These are phyloP conservation scores for Ceratocystis alfenasii DNA, from an alignment of 2,329 filamentous ascomycete species.

Conservation along the genomic window DNA sequence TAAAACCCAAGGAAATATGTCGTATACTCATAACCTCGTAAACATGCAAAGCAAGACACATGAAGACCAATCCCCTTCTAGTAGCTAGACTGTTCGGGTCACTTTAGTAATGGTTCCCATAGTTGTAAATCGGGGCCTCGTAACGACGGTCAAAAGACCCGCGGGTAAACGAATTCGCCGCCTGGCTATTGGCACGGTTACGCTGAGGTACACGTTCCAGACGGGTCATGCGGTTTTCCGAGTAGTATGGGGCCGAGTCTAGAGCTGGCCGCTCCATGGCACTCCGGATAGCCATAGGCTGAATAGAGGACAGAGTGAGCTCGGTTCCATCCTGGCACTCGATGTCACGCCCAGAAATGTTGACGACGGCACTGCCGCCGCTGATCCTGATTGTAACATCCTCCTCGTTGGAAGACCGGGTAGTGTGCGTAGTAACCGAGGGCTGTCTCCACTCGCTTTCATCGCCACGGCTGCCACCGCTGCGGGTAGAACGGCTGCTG, in stretches of 20 bases:
- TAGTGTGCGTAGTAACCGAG: constrained; percentile 50
- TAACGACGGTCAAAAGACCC: constrained; percentile 21
- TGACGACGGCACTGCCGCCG: constrained; percentile 44
- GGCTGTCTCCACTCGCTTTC: constrained; percentile 49
- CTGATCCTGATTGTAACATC: constrained; percentile 51
- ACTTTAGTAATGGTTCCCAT: not conserved
- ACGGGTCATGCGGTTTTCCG: constrained; percentile 38
- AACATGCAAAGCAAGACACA: constrained; percentile 20
- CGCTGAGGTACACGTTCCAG: constrained; percentile 37
- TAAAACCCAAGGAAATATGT: constrained; percentile 22
- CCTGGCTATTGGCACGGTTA: constrained; percentile 39
- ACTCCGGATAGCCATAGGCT: constrained; percentile 29
- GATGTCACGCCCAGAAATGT: constrained; percentile 46
- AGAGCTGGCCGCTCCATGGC: constrained; percentile 43
- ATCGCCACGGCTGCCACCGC: constrained; percentile 45
- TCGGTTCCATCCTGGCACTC: constrained; percentile 48
- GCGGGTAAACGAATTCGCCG: constrained; percentile 34
- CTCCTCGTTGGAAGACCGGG: constrained; percentile 41
- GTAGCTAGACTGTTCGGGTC: not conserved
- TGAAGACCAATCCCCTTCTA: not conserved
- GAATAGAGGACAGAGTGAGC: constrained; percentile 40
- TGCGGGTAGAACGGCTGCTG: constrained; percentile 46
- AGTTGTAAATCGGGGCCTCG: constrained; percentile 20
- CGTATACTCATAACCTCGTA: constrained; percentile 22
- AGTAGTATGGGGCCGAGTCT: constrained; percentile 29